phyloP scores from a whole-genome alignment of 331 rosid species.

The Quercus lobata region DNA sequence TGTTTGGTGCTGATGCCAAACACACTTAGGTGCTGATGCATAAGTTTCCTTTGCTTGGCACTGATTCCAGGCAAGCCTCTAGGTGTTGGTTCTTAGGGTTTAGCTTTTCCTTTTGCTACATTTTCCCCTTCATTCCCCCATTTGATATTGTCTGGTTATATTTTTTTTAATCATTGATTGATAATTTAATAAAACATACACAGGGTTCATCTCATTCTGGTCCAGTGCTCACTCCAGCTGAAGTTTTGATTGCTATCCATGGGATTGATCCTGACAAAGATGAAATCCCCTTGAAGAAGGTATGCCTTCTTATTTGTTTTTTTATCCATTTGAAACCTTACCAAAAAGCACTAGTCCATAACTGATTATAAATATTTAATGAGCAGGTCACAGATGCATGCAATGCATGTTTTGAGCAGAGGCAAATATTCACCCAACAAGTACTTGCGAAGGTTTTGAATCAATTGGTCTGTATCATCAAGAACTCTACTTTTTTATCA shows the following conservation, averaged over 20 bases:
- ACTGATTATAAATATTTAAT: conserved; percentile 7
- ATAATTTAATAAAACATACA: background rate
- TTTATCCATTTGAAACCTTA: conserved; percentile 1
- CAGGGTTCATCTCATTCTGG: conserved; percentile 85
- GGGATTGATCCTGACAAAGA: conserved; percentile 95
- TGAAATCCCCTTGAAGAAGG: conserved; percentile 89
- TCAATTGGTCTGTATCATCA: conserved; percentile 71
- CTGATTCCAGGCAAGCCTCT: no score
- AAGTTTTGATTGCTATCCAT: conserved; percentile 89
- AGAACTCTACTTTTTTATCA: conserved; percentile 13
- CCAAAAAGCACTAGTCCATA: background rate
- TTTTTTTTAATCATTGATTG: conserved; percentile 6
- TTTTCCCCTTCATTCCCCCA: no score
- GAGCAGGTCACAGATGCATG: conserved; percentile 93
- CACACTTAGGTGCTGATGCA: no score
- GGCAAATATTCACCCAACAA: conserved; percentile 82
- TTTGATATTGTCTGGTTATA: background rate
- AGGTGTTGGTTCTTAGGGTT: no score
- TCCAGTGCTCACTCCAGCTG: conserved; percentile 85
- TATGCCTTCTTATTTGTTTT: conserved; percentile 16
- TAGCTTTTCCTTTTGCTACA: no score
- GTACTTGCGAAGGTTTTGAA: conserved; percentile 90
- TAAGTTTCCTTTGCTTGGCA: no score
- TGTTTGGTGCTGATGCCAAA: no score
- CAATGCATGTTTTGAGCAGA: conserved; percentile 90